phyloP scores from a whole-genome alignment of 805 yeast genomes.

The Metschnikowia orientalis region DNA sequence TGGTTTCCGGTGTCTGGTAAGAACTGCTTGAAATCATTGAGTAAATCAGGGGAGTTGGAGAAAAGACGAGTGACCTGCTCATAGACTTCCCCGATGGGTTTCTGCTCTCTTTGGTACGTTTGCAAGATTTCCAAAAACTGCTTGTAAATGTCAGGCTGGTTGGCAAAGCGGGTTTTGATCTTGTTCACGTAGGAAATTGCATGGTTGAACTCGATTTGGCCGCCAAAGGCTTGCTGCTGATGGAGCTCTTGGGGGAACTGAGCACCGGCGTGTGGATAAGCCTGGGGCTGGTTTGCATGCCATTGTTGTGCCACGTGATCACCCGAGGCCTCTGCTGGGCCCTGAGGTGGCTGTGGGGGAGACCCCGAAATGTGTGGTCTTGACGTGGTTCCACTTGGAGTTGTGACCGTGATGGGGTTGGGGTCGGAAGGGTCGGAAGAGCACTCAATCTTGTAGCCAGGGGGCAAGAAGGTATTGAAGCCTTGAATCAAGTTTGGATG shows the following conservation, averaged over 20 bases:
- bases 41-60: conserved; percentile 87
- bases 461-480: conserved; percentile 94
- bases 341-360: conserved; percentile 1
- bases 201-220: conserved; percentile 92
- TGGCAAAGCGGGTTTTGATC: conserved; percentile 87
- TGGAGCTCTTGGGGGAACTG: conserved; percentile 8
- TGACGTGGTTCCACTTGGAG: conserved; percentile 83
- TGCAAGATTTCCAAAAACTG: conserved; percentile 91
- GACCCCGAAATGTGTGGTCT: conserved; percentile 48
- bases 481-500: conserved; percentile 95
- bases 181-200: conserved; percentile 95
- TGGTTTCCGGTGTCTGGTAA: conserved; percentile 74
- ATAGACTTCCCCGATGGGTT: conserved; percentile 92
- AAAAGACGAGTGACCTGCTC: conserved; percentile 86
- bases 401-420: conserved; percentile 87
- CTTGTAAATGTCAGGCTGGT: conserved; percentile 94
- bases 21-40: conserved; percentile 93
- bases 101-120: conserved; percentile 93
- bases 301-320: conserved; percentile 6
- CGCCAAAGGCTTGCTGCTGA: conserved; percentile 30
- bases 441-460: conserved; percentile 92
- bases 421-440: conserved; percentile 86
- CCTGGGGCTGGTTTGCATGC: conserved; percentile 5
- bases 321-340: conserved; percentile 2
- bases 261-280: conserved; percentile 1